Base-by-base conservation (phyloP, 306 rosid species). In the Arachis hypogaea region DNA sequence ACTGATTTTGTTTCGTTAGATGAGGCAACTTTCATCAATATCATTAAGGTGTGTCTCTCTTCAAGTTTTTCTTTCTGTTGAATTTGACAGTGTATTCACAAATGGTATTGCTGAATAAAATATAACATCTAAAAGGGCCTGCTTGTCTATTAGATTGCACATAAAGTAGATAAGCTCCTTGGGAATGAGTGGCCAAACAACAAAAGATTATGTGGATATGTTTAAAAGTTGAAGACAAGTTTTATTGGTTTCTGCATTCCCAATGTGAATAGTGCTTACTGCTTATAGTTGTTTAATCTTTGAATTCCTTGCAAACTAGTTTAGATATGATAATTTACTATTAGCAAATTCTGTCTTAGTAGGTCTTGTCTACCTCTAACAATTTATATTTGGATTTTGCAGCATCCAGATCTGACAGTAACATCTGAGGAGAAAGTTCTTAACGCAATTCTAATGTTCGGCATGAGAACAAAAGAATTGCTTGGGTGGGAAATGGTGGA, bases 351-450 rank as follows among this genome's bases (percentile, higher is more conserved):
- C 61, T 47, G 55, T 72, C 54, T 56, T 9, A 11, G 63, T 60
- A 22, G 43, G 45, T 72, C 44, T 66, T 41, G 45, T 72, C 44
- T 66, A 30, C 36, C 59, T 42, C 44, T 68, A 65, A 62, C 55
- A 54, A 58, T 73, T 66, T 74, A 57, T 66, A 41, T 68, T 77
- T 78, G 79, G 55, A 51, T 75, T 68, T 82, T 85, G 88, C 96
- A 94, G 97, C 95, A 90, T 85, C 96, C 96, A 7, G 95, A 94
- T 83, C 84, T 94, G 90, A 85, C 97, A 1, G 96, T 91, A 61
- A 94, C 98, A 58, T 91, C 93, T 18, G 98, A 94, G 88, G 98
- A 94, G 82, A 91, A 88, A 78, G 93, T 94, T 75, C 88, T 94
- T 38, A 85, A 91, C 81, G 96, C 97, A 72, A 88, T 94, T 82